Percentiles rank a stretch among this genome's conserved stretches.
Conservation (phyloP, 164 flowering plant genomes). For the Kalanchoe fedtschenkoi region DNA sequence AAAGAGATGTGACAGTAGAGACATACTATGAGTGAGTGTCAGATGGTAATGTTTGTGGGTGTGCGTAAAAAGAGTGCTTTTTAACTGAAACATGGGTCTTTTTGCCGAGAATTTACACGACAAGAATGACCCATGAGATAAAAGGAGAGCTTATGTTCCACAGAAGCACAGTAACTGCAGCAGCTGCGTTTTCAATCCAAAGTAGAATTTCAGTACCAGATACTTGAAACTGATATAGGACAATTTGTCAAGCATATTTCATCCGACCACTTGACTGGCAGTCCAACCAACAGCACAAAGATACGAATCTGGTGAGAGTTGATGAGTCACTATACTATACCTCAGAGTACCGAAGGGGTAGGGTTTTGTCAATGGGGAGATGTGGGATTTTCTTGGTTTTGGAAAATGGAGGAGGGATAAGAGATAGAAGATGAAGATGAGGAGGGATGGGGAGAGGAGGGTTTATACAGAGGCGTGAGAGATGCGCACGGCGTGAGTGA, state of each 20-base stretch:
- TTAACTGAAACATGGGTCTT: not conserved
- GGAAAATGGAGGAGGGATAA: not conserved
- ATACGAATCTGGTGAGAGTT: not conserved
- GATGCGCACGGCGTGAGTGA: conserved; percentile 5
- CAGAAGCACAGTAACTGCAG: not conserved
- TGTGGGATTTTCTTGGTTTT: not conserved
- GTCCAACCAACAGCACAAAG: not conserved
- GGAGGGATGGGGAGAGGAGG: not conserved
- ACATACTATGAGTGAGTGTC: not conserved
- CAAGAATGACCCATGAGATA: not conserved
- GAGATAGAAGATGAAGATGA: not conserved
- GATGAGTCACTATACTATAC: not conserved
- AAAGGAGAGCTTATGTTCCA: not conserved
- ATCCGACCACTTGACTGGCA: not conserved
- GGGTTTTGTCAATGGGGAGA: not conserved
- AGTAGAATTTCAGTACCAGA: not conserved
- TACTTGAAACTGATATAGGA: not conserved
- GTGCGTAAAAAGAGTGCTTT: conserved; percentile 4
- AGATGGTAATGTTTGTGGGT: not conserved
- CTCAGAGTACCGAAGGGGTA: not conserved
- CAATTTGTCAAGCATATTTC: not conserved
- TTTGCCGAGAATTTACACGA: not conserved
- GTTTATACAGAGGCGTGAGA: not conserved
- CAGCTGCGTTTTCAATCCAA: not conserved
- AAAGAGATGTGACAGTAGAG: not conserved